Percentiles rank a stretch among this genome's conserved stretches.
Evolutionary conservation across 176 grass and related monocot species (phyloP).

Genomic region (Themeda triandra): DNA sequence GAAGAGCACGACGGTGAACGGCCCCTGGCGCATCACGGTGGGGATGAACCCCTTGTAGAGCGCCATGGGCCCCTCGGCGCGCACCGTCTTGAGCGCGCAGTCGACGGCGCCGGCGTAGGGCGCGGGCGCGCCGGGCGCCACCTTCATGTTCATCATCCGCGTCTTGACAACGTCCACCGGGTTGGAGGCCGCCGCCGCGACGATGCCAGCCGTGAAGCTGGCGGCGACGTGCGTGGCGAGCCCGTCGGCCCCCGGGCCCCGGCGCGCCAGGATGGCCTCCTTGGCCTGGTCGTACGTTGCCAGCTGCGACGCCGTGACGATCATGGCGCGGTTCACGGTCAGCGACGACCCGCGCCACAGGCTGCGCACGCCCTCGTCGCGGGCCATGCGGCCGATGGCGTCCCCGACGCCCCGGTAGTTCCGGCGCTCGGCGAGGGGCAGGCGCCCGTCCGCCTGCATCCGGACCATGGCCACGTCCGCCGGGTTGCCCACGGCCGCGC

Average conservation of each 20-base stretch:
- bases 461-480: constrained; percentile 95
- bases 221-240: constrained; percentile 74
- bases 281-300: constrained; percentile 90
- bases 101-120: constrained; percentile 82
- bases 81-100: constrained; percentile 79
- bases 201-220: constrained; percentile 70
- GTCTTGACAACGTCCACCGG: constrained; percentile 85
- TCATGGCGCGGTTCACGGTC: constrained; percentile 91
- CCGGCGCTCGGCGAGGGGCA: constrained; percentile 71
- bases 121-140: constrained; percentile 46
- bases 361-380: constrained; percentile 74
- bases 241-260: constrained; percentile 44
- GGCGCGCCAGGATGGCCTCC: constrained; percentile 68
- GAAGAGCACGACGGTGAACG: constrained; percentile 94
- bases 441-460: constrained; percentile 91
- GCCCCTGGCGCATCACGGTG: constrained; percentile 85
- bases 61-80: constrained; percentile 68
- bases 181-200: constrained; percentile 66
- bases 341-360: constrained; percentile 77
- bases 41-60: constrained; percentile 96
- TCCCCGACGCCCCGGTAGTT: constrained; percentile 84
- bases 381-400: constrained; percentile 69
- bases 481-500: constrained; percentile 85
- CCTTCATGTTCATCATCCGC: constrained; percentile 93
- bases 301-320: constrained; percentile 84